Evolutionary conservation across 2,329 filamentous ascomycete genomes (phyloP).

Genomic region (Helotiales sp.): DNA sequence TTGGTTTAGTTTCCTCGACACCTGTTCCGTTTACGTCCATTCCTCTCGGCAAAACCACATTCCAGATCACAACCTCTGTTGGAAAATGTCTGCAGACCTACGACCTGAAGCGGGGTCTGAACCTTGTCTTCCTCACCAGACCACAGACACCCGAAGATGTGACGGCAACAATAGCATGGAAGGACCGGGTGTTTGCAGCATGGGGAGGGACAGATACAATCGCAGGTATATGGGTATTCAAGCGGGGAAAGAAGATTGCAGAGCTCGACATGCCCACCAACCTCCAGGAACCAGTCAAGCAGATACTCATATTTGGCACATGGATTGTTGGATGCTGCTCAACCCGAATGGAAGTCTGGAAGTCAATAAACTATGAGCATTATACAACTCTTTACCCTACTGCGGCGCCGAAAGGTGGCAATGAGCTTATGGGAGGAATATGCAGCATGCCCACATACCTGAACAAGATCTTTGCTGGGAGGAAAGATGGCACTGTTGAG

Average conservation of each 20-base stretch:
- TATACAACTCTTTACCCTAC: constrained; percentile 77
- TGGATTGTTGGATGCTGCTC: constrained; percentile 84
- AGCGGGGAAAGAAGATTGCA: constrained; percentile 81
- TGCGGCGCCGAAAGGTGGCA: constrained; percentile 55
- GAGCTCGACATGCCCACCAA: constrained; percentile 70
- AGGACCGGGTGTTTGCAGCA: constrained; percentile 82
- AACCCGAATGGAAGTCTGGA: constrained; percentile 86
- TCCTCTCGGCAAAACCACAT: constrained; percentile 88
- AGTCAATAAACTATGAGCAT: constrained; percentile 77
- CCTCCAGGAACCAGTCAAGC: constrained; percentile 68
- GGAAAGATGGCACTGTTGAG: constrained; percentile 85
- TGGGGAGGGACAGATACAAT: constrained; percentile 66
- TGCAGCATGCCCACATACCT: constrained; percentile 91
- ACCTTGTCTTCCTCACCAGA: constrained; percentile 88
- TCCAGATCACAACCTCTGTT: constrained; percentile 95
- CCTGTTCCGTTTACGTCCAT: constrained; percentile 85
- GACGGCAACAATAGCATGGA: constrained; percentile 86
- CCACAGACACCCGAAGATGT: constrained; percentile 86
- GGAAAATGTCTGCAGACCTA: constrained; percentile 92
- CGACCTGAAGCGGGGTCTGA: constrained; percentile 85
- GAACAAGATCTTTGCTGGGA: constrained; percentile 92
- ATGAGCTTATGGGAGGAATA: constrained; percentile 74
- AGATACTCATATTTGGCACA: constrained; percentile 80
- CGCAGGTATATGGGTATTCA: constrained; percentile 85
- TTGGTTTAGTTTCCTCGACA: constrained; percentile 91